These are phyloP conservation scores for Thalassiosira livingstoniorum DNA, from an alignment of 352 stramenopile genomes.

Conservation along the genomic window DNA sequence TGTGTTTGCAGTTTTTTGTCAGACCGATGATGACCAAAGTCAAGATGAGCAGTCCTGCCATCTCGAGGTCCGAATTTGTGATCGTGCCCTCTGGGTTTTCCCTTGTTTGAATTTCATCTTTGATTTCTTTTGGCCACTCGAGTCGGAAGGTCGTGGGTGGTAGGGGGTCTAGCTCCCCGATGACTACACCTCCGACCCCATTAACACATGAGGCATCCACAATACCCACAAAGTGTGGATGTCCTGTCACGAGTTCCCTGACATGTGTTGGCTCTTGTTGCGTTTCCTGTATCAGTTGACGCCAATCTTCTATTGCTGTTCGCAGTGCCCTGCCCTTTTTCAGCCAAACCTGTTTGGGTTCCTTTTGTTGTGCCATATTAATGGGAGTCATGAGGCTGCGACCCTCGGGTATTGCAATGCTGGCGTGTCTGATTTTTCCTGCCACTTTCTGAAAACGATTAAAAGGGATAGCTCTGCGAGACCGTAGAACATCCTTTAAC, in stretches of 20 bases:
- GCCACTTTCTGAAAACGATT: slow-evolving; percentile 14
- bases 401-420: slow-evolving; percentile 3
- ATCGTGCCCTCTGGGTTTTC: slow-evolving; percentile 14
- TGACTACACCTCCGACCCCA: slow-evolving; percentile 22
- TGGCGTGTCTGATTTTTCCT: slow-evolving; percentile 14
- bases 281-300: slow-evolving; percentile 8
- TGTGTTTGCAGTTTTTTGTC: not conserved
- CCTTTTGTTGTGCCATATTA: not conserved
- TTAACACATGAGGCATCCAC: slow-evolving; percentile 40
- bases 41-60: slow-evolving; percentile 31
- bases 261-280: not conserved
- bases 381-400: slow-evolving; percentile 10
- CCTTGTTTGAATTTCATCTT: not conserved
- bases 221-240: slow-evolving; percentile 38
- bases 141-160: slow-evolving; percentile 28
- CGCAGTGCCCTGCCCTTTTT: not conserved
- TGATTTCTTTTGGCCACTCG: slow-evolving; percentile 33
- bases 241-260: slow-evolving; percentile 1
- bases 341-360: not conserved
- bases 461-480: not conserved
- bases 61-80: slow-evolving; percentile 59
- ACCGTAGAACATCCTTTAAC: no score
- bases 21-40: slow-evolving; percentile 42
- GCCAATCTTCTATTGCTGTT: slow-evolving; percentile 1
- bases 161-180: slow-evolving; percentile 14